Percentiles rank a stretch among this genome's conserved stretches.
Evolutionary conservation across 306 rosid species (phyloP).

Genomic region (Myrica gale): DNA sequence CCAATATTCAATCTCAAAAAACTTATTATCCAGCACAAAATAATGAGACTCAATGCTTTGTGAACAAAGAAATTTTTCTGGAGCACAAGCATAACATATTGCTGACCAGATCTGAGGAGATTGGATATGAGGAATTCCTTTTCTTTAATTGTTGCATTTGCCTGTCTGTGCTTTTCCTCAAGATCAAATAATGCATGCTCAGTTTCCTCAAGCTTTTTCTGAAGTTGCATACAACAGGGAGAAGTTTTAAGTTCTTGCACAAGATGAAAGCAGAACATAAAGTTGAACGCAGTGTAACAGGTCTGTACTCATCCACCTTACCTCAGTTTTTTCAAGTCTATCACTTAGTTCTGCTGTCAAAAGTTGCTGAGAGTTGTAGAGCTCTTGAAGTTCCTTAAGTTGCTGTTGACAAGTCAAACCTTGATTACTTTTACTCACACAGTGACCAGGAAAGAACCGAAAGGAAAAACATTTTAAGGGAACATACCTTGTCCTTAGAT

Average conservation of each 20-base stretch:
- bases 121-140: conserved; percentile 85
- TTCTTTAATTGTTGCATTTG: conserved; percentile 92
- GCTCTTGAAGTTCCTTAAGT: conserved; percentile 87
- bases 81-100: conserved; percentile 4
- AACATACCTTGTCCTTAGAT: conserved; percentile 89
- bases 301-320: conserved; percentile 23
- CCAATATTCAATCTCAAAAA: not conserved
- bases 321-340: conserved; percentile 93
- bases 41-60: not conserved
- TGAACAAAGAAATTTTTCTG: not conserved
- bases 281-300: conserved; percentile 13
- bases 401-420: conserved; percentile 56
- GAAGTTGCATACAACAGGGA: conserved; percentile 33
- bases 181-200: conserved; percentile 76
- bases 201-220: conserved; percentile 86
- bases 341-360: conserved; percentile 72
- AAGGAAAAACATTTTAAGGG: conserved; percentile 26
- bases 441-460: conserved; percentile 5
- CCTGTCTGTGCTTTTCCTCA: conserved; percentile 89
- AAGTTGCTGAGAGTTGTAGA: conserved; percentile 78
- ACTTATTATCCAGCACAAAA: not conserved
- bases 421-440: conserved; percentile 5
- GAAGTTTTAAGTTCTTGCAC: conserved; percentile 21
- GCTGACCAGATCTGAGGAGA: conserved; percentile 89
- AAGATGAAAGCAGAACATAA: conserved; percentile 21